Evolutionary conservation across 306 rosid species (phyloP).

Genomic region (Cicer bijugum): DNA sequence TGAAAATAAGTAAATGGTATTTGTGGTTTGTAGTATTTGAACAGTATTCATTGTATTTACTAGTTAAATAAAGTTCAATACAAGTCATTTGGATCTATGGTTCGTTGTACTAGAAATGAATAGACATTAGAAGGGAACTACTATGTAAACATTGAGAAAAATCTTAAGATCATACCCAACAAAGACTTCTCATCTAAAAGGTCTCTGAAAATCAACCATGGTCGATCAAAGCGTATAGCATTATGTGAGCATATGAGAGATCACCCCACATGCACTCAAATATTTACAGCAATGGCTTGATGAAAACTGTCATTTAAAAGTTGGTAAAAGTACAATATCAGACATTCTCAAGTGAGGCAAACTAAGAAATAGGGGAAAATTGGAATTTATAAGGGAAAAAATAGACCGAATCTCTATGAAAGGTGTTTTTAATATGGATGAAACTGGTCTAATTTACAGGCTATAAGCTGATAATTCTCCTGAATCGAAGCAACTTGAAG

Average conservation of each 20-base stretch:
- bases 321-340: not conserved
- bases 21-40: not conserved
- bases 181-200: not conserved
- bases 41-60: too few relatives aligned
- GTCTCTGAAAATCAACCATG: not conserved
- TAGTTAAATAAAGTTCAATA: too few relatives aligned
- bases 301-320: not conserved
- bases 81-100: too few relatives aligned
- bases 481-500: slow-evolving; percentile 9
- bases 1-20: not conserved
- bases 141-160: not conserved
- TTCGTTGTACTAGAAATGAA: too few relatives aligned
- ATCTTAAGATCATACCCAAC: not conserved
- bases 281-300: not conserved
- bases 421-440: not conserved
- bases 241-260: not conserved
- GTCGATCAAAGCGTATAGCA: not conserved
- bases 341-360: not conserved
- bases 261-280: not conserved
- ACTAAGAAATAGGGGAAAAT: not conserved
- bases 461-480: slow-evolving; percentile 3
- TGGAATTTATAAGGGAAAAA: not conserved
- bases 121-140: not conserved
- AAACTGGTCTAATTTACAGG: not conserved
- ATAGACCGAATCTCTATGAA: not conserved